Percentiles rank a stretch among this genome's conserved stretches.
Evolutionary conservation across 495 filamentous ascomycete genomes (phyloP).

Genomic region (Sporormia fimetaria): DNA sequence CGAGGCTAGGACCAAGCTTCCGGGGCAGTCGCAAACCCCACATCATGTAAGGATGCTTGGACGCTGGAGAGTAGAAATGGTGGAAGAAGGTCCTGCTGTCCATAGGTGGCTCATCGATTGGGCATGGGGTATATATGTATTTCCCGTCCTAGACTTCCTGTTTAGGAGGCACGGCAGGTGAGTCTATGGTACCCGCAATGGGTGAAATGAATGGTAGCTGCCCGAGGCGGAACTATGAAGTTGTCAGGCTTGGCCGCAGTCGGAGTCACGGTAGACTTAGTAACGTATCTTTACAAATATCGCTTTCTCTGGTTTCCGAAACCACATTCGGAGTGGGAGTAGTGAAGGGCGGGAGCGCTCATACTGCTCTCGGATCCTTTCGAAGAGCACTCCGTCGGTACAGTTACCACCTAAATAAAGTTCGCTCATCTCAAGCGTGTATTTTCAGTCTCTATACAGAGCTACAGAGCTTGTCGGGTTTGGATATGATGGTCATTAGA

Average conservation of each 20-base stretch:
- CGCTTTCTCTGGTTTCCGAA: not conserved
- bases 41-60: not conserved
- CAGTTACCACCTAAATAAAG: not conserved
- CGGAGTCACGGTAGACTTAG: not conserved
- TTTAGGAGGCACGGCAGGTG: not conserved
- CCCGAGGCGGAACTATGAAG: conserved; percentile 1
- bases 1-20: not conserved
- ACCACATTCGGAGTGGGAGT: not conserved
- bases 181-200: not conserved
- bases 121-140: not conserved
- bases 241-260: not conserved
- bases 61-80: conserved; percentile 1
- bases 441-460: conserved; percentile 2
- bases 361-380: no score
- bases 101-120: not conserved
- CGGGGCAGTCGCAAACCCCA: not conserved
- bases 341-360: no score
- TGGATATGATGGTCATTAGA: not conserved
- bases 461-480: not conserved
- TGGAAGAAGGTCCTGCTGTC: not conserved
- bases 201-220: not conserved
- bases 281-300: conserved; percentile 1
- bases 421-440: not conserved
- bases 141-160: not conserved
- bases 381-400: not conserved